Percentiles rank a stretch among this genome's conserved stretches.
Evolutionary conservation across 371 early-diverging fungal genomes (phyloP).

Genomic region (Syncephalastrum sp.): DNA sequence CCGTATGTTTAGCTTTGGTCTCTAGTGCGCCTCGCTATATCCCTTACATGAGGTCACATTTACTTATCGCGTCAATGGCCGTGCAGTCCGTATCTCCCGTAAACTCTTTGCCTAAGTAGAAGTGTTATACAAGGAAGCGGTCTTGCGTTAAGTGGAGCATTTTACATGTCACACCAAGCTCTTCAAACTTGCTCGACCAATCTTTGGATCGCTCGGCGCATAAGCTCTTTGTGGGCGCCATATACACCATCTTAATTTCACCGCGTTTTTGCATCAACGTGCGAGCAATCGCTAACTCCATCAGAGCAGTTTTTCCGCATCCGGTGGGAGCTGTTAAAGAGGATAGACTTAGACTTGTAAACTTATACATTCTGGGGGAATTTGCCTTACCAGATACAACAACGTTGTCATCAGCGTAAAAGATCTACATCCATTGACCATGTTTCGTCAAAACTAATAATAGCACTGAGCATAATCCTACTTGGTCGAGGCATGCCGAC

Average conservation of each 20-base stretch:
- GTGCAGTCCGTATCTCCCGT: constrained; percentile 76
- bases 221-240: constrained; percentile 88
- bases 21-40: constrained; percentile 1
- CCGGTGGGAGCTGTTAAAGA: constrained; percentile 77
- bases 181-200: constrained; percentile 63
- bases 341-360: not conserved
- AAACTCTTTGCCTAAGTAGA: constrained; percentile 56
- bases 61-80: constrained; percentile 27
- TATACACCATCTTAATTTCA: constrained; percentile 67
- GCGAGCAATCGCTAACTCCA: constrained; percentile 71
- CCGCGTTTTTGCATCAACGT: constrained; percentile 25
- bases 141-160: not conserved
- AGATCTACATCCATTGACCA: constrained; percentile 16
- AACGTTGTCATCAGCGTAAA: constrained; percentile 50
- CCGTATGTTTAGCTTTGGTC: too few relatives aligned
- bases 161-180: constrained; percentile 57
- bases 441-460: not conserved
- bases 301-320: constrained; percentile 79
- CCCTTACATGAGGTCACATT: constrained; percentile 34
- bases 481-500: constrained; percentile 58
- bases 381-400: constrained; percentile 51
- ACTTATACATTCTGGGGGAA: not conserved
- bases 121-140: constrained; percentile 1
- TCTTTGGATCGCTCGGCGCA: constrained; percentile 71
- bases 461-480: constrained; percentile 15